A percentile compares a stretch with the other conserved stretches of the same genome.
phyloP scores from a whole-genome alignment of 352 stramenopile species.

The Pythium volutum region DNA sequence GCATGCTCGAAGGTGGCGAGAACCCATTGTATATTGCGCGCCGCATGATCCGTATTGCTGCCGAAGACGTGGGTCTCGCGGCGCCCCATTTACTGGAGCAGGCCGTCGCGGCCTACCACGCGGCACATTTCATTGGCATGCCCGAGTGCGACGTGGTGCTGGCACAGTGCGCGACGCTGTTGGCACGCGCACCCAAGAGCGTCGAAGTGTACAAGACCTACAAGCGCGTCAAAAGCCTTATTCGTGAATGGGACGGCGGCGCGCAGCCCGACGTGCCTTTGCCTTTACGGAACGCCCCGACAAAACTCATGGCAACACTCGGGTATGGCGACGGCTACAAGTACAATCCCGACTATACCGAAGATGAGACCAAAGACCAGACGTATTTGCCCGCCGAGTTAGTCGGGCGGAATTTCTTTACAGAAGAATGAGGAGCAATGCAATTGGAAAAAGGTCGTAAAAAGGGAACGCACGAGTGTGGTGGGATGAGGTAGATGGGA shows the following conservation, averaged over 20 bases:
- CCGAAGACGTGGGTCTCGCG: conserved; percentile 79
- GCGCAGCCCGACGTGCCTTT: conserved; percentile 70
- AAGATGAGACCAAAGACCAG: conserved; percentile 68
- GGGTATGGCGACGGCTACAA: conserved; percentile 79
- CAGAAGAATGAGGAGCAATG: conserved; percentile 13
- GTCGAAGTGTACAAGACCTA: conserved; percentile 84
- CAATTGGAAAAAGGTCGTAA: conserved; percentile 2
- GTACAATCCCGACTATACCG: conserved; percentile 77
- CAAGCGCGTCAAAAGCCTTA: conserved; percentile 68
- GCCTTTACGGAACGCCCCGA: conserved; percentile 81
- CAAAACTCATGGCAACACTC: conserved; percentile 71
- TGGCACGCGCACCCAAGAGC: conserved; percentile 81
- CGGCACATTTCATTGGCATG: conserved; percentile 78
- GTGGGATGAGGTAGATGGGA: no score
- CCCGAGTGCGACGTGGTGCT: conserved; percentile 84
- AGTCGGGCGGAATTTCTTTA: conserved; percentile 59
- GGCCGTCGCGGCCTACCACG: conserved; percentile 67
- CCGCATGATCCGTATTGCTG: conserved; percentile 81
- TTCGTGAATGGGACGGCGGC: conserved; percentile 50
- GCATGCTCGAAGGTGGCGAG: conserved; percentile 86
- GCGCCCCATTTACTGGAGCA: conserved; percentile 66
- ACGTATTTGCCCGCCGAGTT: conserved; percentile 81
- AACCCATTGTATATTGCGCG: conserved; percentile 79
- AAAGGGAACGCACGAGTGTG: no score
- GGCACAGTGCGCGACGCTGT: conserved; percentile 70